Base-by-base conservation (phyloP, 495 filamentous ascomycete genomes). In the Penicillium angulare region DNA sequence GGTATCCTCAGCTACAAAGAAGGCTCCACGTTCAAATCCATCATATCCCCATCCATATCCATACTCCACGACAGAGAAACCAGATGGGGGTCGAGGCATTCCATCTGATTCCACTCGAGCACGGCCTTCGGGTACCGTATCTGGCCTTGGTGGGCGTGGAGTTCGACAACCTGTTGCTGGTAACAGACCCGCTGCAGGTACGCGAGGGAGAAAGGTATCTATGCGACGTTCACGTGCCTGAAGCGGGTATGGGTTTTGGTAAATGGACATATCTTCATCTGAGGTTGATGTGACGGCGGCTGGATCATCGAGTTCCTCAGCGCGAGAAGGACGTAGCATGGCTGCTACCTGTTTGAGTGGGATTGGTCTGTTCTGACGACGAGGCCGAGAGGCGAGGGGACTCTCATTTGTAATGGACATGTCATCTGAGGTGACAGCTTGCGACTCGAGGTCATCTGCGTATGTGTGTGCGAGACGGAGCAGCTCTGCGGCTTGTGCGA, bases 391-490 rank as follows among this genome's bases (percentile, higher is more conserved):
- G 16, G 22, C 5, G 0, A 47, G 8, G 6, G 43, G 31, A n/a
- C 15, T 5, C 6, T 33, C 33, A 15, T 39, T 39, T 18, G 8
- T 1, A 23, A 48, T 23, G 22, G 34, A 45, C 1, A 33, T 24
- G n/a, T 46, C 50, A 13, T 45, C 52, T 0, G 52, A 59, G 6
- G 52, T 44, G 23, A 59, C 27, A 2, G 47, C 47, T 13, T 43
- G 35, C 6, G 51, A 55, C n/a, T 59, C 52, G 2, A 52, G 22
- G 2, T 60, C 57, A 0, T 57, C 53, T 6, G 15, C 10, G 6
- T 16, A 18, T 6, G 43, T 33, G 8, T 35, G 18, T 0, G n/a
- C n/a, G n/a, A n/a, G n/a, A n/a, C 13, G 26, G 10, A 29, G 10
- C 22, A 12, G 22, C 18, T 24, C 7, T 4, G 36, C 26, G 1